These are phyloP conservation scores for Thielaviopsis ethacetica DNA, from an alignment of 2,329 filamentous ascomycete genomes.

Conservation along the genomic window DNA sequence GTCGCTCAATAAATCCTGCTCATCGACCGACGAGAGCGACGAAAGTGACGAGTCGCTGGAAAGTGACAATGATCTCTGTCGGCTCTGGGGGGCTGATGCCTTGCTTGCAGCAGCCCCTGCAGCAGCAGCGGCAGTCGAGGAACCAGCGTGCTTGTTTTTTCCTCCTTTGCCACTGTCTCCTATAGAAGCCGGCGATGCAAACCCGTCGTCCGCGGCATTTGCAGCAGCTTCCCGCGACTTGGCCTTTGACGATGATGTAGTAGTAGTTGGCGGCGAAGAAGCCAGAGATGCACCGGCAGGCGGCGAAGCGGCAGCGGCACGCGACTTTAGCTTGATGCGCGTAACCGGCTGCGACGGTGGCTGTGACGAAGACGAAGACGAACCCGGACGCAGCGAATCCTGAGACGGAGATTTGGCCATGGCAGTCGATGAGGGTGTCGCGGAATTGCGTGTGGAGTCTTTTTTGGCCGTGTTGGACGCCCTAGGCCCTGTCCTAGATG, in stretches of 20 bases:
- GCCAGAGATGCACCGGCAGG: neutral
- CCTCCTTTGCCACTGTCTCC: neutral
- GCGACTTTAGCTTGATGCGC: conserved; percentile 1
- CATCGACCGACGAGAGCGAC: conserved; percentile 9
- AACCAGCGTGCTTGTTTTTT: neutral
- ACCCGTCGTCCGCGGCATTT: neutral
- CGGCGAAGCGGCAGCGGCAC: neutral
- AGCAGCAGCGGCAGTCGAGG: neutral
- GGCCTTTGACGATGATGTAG: neutral
- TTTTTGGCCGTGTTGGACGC: too few species aligned
- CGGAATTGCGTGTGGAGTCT: too few species aligned
- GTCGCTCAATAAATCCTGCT: conserved; percentile 1
- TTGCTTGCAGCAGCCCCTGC: neutral
- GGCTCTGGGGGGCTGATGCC: neutral
- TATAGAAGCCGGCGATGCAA: too few species aligned
- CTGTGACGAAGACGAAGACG: too few species aligned
- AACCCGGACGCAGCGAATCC: too few species aligned
- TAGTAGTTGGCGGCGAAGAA: neutral
- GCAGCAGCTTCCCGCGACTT: neutral
- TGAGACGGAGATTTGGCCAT: too few species aligned
- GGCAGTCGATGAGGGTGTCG: too few species aligned
- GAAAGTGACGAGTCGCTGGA: conserved; percentile 11
- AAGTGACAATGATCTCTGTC: conserved; percentile 4
- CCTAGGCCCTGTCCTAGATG: too few species aligned
- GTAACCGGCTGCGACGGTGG: too few species aligned